phyloP scores from a whole-genome alignment of 495 filamentous ascomycete genomes.

The Usnea hakonensis region DNA sequence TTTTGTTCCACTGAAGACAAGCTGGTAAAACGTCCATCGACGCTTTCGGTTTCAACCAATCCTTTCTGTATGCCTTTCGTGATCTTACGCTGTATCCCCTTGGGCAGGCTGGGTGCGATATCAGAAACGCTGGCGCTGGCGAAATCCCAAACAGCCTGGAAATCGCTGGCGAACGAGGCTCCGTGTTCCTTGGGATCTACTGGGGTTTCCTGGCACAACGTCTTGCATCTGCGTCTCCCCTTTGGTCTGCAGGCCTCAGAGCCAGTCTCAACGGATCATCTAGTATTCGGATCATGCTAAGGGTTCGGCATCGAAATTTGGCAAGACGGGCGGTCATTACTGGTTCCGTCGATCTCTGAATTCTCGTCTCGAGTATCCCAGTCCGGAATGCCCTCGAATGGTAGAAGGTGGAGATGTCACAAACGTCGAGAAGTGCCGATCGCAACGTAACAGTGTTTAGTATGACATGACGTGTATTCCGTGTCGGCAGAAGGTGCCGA shows the following conservation, averaged over 20 bases:
- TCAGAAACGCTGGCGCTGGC: neutral
- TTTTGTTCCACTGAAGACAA: neutral
- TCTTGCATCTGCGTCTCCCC: neutral
- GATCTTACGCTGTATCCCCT: neutral
- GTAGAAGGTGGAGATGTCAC: neutral
- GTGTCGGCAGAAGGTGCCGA: neutral
- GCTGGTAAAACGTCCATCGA: neutral
- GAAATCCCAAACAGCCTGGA: neutral
- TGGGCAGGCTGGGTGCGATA: neutral
- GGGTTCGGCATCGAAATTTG: neutral
- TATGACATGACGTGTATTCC: neutral
- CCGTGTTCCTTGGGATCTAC: neutral
- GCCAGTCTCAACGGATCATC: neutral
- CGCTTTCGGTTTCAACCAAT: neutral
- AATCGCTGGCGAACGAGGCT: neutral
- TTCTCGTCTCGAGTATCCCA: neutral
- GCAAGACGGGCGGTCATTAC: neutral
- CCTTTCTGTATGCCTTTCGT: neutral
- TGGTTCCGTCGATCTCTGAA: neutral
- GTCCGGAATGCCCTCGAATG: neutral
- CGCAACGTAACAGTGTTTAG: neutral
- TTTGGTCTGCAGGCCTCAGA: neutral
- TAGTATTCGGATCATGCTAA: neutral
- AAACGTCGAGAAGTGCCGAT: neutral
- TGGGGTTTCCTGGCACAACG: neutral